Evolutionary conservation across 805 yeast species (phyloP), one percentile per base, ranked within the genome.

Genomic region (Sugiyamaella mastotermitis): DNA sequence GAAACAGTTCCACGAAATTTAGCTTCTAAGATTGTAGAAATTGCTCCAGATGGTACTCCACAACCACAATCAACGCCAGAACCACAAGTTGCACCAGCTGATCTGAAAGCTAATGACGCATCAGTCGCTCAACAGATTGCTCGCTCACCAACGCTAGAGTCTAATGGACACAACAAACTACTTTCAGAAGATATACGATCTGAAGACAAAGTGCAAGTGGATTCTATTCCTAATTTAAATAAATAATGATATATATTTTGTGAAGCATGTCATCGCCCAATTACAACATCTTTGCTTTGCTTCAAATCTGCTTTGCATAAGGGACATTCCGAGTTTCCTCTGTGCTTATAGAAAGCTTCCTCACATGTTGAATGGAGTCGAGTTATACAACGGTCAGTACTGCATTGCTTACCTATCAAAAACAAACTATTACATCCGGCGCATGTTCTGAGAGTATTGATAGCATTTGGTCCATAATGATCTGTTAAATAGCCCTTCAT

Each of bases 311-410:
- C 11, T 5, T 19, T 17, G 21, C 49, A 45, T 6, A 15, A 15
- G 8, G 47, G 47, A 30, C 49, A 45, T n/a, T 29, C 20, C n/a
- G 26, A 23, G 13, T 24, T 15, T 15, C 37, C 42, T 5, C 15
- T 31, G 14, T 25, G 23, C 6, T 16, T 31, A 16, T 35, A 42
- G 25, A 34, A 39, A 21, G 36, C 39, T 5, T 55, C 60, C 28
- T 59, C 60, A 51, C 85, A 79, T 23, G 55, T 57, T 31, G 52
- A 52, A 53, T 79, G 85, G 49, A 74, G 73, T 19, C 71, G 51
- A 2, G 60, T 50, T 20, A 51, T 47, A 41, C 75, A 70, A 1
- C 48, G 47, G 7, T 35, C 47, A 21, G 58, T 56, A 0, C 51
- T 43, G 47, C 76, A 69, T 24, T 61, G 60, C 4, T 58, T 46